Evolutionary conservation across 192 early-diverging fungal genomes (phyloP).

Genomic region (Podila horticola): DNA sequence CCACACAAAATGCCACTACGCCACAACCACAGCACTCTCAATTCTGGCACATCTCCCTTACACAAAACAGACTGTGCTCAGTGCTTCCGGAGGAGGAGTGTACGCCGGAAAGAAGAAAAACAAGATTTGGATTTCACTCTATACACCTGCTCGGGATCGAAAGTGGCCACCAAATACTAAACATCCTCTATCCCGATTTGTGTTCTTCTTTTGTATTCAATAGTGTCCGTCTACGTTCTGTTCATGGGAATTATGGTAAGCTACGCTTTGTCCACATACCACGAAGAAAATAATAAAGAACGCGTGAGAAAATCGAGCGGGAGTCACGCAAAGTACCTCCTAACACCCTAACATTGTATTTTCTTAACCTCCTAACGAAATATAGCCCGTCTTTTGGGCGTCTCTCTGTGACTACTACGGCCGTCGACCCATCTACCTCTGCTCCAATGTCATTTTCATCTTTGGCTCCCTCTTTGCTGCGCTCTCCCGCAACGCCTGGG

Average conservation of each 20-base stretch:
- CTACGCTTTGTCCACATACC: background rate
- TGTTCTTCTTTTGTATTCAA: background rate
- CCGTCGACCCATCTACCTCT: slow-evolving; percentile 51
- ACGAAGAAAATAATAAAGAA: slow-evolving; percentile 5
- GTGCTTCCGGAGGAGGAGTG: no score
- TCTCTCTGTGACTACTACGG: slow-evolving; percentile 45
- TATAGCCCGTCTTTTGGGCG: slow-evolving; percentile 52
- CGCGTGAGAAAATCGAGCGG: no score
- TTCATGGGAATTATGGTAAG: slow-evolving; percentile 19
- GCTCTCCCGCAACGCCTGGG: slow-evolving; percentile 40
- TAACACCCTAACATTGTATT: background rate
- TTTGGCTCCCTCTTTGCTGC: slow-evolving; percentile 43
- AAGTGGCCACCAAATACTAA: no score
- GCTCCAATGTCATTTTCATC: slow-evolving; percentile 48
- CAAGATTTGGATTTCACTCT: no score
- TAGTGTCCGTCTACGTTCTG: slow-evolving; percentile 40
- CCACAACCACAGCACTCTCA: no score
- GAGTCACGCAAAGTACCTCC: background rate
- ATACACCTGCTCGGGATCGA: no score
- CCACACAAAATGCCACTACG: no score
- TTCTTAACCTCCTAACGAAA: slow-evolving; percentile 14
- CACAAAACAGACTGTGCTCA: no score
- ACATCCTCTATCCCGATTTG: background rate
- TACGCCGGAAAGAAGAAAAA: no score
- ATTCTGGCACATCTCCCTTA: no score